These are phyloP conservation scores for Monilinia laxa DNA, from an alignment of 2,329 filamentous ascomycete genomes.

Conservation along the genomic window DNA sequence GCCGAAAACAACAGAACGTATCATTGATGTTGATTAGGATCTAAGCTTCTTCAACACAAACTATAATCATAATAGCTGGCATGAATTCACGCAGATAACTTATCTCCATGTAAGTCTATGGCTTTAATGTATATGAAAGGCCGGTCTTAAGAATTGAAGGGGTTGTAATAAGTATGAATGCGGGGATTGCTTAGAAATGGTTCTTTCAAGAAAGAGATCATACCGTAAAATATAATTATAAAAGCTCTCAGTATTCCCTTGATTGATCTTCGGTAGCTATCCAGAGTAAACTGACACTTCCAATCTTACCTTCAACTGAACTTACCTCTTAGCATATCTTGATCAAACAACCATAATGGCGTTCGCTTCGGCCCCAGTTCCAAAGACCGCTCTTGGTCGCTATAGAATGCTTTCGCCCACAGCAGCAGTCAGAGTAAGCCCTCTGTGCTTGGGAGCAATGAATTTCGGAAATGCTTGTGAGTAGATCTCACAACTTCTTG, in stretches of 20 bases:
- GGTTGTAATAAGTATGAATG: not conserved
- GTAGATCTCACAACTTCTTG: not conserved
- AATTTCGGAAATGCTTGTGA: slow-evolving; percentile 59
- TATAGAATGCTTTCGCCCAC: slow-evolving; percentile 66
- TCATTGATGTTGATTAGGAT: not conserved
- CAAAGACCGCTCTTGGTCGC: slow-evolving; percentile 60
- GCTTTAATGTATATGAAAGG: not conserved
- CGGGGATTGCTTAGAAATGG: slow-evolving; percentile 9
- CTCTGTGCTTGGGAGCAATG: slow-evolving; percentile 64
- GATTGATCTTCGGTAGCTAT: not conserved
- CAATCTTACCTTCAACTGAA: not conserved
- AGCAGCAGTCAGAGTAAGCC: slow-evolving; percentile 65
- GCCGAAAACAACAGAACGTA: not conserved
- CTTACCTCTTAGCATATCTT: not conserved
- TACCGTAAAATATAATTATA: not conserved
- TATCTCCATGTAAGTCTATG: not conserved
- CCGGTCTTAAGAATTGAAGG: not conserved
- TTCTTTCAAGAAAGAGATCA: slow-evolving; percentile 1
- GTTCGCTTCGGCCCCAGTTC: slow-evolving; percentile 34
- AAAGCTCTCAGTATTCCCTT: not conserved
- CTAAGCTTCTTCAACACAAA: not conserved
- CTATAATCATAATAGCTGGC: not conserved
- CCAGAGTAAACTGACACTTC: not conserved
- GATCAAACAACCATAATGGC: slow-evolving; percentile 26
- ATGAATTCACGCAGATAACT: not conserved